Evolutionary conservation across 306 rosid genomes (phyloP).

Genomic region (Corylus americana): DNA sequence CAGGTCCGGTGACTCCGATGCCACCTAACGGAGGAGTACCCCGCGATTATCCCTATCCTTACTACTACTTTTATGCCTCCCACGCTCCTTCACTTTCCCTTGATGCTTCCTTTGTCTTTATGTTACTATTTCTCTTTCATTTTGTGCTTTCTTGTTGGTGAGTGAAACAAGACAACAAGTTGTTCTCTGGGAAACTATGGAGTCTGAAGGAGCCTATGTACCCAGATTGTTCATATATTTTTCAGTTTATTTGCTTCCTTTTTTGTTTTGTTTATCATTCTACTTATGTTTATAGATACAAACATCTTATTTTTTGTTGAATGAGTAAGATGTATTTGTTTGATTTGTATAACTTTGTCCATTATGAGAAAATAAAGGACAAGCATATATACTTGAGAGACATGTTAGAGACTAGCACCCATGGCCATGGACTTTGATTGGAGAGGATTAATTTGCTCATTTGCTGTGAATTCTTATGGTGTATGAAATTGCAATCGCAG

Average conservation of each 20-base stretch:
- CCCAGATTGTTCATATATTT: conserved; percentile 10
- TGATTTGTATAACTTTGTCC: not conserved
- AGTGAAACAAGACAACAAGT: conserved; percentile 9
- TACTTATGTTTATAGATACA: not conserved
- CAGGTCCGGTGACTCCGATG: conserved; percentile 27
- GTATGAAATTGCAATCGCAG: no score
- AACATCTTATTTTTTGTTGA: not conserved
- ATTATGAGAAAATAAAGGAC: not conserved
- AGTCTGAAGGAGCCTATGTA: conserved; percentile 16
- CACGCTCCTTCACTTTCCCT: conserved; percentile 40
- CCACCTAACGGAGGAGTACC: conserved; percentile 44
- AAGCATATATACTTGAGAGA: not conserved
- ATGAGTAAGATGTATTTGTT: not conserved
- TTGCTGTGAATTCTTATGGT: not conserved
- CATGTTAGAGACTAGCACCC: not conserved
- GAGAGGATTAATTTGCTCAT: not conserved
- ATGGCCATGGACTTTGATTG: not conserved
- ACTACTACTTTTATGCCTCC: conserved; percentile 59
- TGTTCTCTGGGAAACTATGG: conserved; percentile 15
- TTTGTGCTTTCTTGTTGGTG: conserved; percentile 29
- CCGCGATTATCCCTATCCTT: conserved; percentile 54
- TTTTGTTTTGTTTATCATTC: not conserved
- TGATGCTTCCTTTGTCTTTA: conserved; percentile 11
- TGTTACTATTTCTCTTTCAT: conserved; percentile 32
- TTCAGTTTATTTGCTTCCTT: not conserved